Percentiles rank a stretch among this genome's conserved stretches.
These are phyloP conservation scores for Echium plantagineum DNA, from an alignment of 257 asterid species.

Conservation along the genomic window DNA sequence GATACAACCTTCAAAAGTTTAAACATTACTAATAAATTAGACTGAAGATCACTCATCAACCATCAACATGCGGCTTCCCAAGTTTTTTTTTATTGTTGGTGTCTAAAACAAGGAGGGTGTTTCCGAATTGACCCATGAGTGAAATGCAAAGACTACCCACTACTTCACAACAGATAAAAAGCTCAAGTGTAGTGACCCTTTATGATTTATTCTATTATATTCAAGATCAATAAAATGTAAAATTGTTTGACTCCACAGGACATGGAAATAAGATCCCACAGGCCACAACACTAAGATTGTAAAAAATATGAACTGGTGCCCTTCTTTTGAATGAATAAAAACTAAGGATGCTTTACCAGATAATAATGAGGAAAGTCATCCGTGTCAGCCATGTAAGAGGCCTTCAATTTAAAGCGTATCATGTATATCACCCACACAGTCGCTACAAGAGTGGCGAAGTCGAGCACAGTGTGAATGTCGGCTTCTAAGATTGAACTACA, in stretches of 20 bases:
- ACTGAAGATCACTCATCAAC: background rate
- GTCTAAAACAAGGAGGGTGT: too few relatives aligned
- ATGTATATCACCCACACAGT: slow-evolving; percentile 85
- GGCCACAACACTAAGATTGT: background rate
- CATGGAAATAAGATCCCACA: too few relatives aligned
- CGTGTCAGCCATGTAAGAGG: slow-evolving; percentile 53
- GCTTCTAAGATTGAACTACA: slow-evolving; percentile 69
- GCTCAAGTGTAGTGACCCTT: too few relatives aligned
- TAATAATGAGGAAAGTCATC: slow-evolving; percentile 56
- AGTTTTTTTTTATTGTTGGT: too few relatives aligned
- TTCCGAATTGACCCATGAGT: too few relatives aligned
- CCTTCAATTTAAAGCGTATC: slow-evolving; percentile 65
- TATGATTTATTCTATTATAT: too few relatives aligned
- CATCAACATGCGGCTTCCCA: too few relatives aligned
- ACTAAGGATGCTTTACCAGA: slow-evolving; percentile 34
- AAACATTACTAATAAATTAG: background rate
- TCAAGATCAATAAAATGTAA: too few relatives aligned
- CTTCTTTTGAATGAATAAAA: background rate
- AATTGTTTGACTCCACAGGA: too few relatives aligned
- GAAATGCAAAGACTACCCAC: too few relatives aligned
- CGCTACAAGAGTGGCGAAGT: slow-evolving; percentile 62
- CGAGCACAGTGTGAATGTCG: slow-evolving; percentile 80
- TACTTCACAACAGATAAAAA: too few relatives aligned
- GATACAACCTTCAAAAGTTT: background rate
- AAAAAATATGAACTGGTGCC: background rate